phyloP scores from a whole-genome alignment of 2,329 filamentous ascomycete species.

The Botrytis cinerea region DNA sequence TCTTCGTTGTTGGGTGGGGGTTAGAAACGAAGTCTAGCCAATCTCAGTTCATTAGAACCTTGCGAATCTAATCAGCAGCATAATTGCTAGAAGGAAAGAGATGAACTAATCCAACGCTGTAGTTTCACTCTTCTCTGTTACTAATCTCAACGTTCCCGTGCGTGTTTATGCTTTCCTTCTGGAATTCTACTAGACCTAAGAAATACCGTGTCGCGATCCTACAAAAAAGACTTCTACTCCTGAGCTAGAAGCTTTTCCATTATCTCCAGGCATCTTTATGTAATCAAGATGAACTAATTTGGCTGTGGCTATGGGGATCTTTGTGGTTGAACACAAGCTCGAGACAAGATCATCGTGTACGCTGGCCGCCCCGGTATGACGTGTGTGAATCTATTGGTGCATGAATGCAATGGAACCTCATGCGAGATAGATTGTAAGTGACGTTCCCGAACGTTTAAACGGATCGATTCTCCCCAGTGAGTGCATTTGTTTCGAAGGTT shows the following conservation, averaged over 20 bases:
- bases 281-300: constrained; percentile 14
- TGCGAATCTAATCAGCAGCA: neutral
- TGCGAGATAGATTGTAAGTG: neutral
- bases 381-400: constrained; percentile 1
- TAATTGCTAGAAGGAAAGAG: neutral
- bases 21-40: neutral
- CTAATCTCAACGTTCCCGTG: neutral
- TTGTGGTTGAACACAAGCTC: neutral
- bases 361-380: constrained; percentile 20
- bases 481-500: neutral
- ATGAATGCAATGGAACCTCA: constrained; percentile 18
- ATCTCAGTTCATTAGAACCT: neutral
- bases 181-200: neutral
- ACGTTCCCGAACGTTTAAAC: constrained; percentile 9
- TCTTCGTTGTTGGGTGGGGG: neutral
- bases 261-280: constrained; percentile 1
- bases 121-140: neutral
- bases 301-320: constrained; percentile 12
- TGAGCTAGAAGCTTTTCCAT: neutral
- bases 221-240: neutral
- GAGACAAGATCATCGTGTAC: neutral
- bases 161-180: neutral
- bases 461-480: neutral
- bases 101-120: neutral
- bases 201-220: neutral